Percentiles rank a stretch among this genome's conserved stretches.
Evolutionary conservation across 2,329 filamentous ascomycete genomes (phyloP).

Genomic region (Botryotinia globosa): DNA sequence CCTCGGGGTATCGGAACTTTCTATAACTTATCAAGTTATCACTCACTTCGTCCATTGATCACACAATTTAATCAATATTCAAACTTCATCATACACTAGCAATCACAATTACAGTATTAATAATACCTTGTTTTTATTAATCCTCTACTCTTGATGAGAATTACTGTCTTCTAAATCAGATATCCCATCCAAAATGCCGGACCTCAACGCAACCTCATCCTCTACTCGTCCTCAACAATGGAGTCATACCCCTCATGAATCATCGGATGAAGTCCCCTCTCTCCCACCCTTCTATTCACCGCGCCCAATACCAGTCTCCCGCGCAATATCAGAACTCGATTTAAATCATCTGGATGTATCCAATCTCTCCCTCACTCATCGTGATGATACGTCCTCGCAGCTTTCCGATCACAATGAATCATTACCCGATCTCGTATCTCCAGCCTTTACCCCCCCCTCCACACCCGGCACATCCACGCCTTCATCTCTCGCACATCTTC

Average conservation of each 20-base stretch:
- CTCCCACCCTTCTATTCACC: constrained; percentile 40
- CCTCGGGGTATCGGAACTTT: constrained; percentile 3
- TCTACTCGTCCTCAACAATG: constrained; percentile 21
- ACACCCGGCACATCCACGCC: constrained; percentile 60
- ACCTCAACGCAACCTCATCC: constrained; percentile 21
- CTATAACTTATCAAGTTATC: neutral
- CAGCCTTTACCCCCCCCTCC: constrained; percentile 73
- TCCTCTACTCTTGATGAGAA: neutral
- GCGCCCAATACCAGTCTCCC: constrained; percentile 38
- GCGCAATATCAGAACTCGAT: constrained; percentile 38
- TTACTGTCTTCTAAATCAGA: neutral
- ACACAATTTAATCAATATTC: neutral
- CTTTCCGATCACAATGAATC: constrained; percentile 16
- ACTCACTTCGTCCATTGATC: neutral
- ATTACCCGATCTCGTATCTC: constrained; percentile 66
- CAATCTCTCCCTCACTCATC: constrained; percentile 22
- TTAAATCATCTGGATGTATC: constrained; percentile 29
- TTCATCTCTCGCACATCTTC: constrained; percentile 38
- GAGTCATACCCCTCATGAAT: constrained; percentile 23
- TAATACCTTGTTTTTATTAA: no score
- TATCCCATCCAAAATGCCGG: constrained; percentile 22
- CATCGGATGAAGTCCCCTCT: constrained; percentile 31
- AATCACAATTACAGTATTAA: neutral
- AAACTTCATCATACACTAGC: neutral
- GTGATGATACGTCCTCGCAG: constrained; percentile 13